These are phyloP conservation scores for Jamesozyma rosinii DNA, from an alignment of 805 yeast species.

Conservation along the genomic window DNA sequence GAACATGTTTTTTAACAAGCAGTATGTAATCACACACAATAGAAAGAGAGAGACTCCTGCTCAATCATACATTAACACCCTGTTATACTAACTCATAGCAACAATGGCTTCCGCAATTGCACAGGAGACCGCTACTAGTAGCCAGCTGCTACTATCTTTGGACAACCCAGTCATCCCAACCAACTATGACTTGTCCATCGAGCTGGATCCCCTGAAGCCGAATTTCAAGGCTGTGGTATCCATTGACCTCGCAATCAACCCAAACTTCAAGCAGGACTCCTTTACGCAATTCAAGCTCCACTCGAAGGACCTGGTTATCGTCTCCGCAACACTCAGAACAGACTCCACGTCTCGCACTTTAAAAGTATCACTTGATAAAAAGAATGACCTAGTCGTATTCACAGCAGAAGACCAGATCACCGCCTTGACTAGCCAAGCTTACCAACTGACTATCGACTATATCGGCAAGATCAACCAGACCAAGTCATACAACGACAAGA, in stretches of 20 bases:
- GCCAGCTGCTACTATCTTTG: constrained; percentile 9
- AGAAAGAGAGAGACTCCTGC: no score
- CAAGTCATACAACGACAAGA: constrained; percentile 45
- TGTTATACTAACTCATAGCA: no score
- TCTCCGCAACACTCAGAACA: constrained; percentile 33
- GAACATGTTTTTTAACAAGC: no score
- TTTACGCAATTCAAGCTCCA: constrained; percentile 13
- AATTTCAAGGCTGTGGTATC: constrained; percentile 37
- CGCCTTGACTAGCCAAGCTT: background rate
- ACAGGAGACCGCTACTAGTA: background rate
- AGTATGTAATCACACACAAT: no score
- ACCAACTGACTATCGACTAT: constrained; percentile 29
- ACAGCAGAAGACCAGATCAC: background rate
- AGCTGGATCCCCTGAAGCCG: constrained; percentile 37
- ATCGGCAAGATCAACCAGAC: constrained; percentile 45
- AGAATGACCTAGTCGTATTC: constrained; percentile 8
- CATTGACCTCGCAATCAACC: constrained; percentile 6
- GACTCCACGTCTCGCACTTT: constrained; percentile 9
- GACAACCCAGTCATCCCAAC: constrained; percentile 23
- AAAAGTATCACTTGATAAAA: constrained; percentile 17
- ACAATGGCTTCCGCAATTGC: background rate
- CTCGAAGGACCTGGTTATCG: constrained; percentile 27
- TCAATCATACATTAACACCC: no score
- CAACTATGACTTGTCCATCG: constrained; percentile 33
- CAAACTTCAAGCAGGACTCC: background rate